These are phyloP conservation scores for Wickerhamiella spandovensis DNA, from an alignment of 805 yeast species.

Conservation along the genomic window DNA sequence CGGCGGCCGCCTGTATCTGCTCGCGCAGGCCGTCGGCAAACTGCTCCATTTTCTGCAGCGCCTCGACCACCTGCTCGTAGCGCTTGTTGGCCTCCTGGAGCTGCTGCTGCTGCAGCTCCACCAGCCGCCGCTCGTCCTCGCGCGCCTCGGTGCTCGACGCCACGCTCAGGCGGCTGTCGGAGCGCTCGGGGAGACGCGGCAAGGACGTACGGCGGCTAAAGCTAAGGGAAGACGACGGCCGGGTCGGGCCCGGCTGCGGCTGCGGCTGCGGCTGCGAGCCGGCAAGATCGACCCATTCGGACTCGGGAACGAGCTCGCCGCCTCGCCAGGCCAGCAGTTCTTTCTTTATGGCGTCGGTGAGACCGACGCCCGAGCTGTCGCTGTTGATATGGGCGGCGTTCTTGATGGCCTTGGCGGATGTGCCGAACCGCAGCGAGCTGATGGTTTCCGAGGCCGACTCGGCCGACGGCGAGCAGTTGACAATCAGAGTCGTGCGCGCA, in stretches of 20 bases:
- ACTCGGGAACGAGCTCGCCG: conserved; percentile 22
- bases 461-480: conserved; percentile 57
- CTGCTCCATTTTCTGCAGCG: not conserved
- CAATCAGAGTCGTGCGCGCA: conserved; percentile 57
- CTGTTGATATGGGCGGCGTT: conserved; percentile 54
- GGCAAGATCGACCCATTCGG: conserved; percentile 18
- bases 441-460: conserved; percentile 49
- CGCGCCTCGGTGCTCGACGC: too few relatives aligned
- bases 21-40: not conserved
- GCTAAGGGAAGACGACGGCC: not conserved
- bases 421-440: conserved; percentile 62
- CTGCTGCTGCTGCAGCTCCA: not conserved
- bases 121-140: not conserved
- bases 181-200: not conserved
- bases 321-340: conserved; percentile 29
- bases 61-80: not conserved
- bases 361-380: conserved; percentile 24
- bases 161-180: not conserved
- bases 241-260: not conserved
- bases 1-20: not conserved
- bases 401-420: conserved; percentile 52
- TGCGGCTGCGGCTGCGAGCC: not conserved
- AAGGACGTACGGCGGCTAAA: conserved; percentile 1
- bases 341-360: conserved; percentile 23
- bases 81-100: not conserved